Conservation (phyloP, 106 monocot genomes). For the Phalaenopsis equestris region DNA sequence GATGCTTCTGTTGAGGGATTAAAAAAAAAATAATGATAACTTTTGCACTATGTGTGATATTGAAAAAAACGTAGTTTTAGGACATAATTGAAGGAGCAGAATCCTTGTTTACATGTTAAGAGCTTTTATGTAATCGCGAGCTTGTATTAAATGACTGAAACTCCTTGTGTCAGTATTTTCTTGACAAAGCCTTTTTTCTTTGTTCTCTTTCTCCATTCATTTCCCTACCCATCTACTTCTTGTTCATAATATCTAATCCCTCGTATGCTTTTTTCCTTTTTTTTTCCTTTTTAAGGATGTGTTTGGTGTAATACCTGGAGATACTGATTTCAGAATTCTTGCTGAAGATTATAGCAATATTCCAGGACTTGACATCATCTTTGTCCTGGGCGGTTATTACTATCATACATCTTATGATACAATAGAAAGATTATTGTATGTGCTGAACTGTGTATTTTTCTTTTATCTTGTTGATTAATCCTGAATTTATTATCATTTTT, state of each 20-base stretch:
- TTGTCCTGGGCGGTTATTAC: slow-evolving; percentile 95
- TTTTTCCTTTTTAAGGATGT: slow-evolving; percentile 51
- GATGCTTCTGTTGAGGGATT: not conserved
- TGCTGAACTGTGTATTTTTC: slow-evolving; percentile 17
- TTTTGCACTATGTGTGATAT: not conserved
- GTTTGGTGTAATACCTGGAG: slow-evolving; percentile 94
- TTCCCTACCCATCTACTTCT: not conserved
- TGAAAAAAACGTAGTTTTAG: not conserved
- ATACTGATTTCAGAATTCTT: slow-evolving; percentile 98
- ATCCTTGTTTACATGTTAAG: not conserved
- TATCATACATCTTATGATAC: slow-evolving; percentile 97
- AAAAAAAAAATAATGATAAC: not conserved
- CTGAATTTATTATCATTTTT: not conserved
- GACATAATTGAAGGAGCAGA: not conserved
- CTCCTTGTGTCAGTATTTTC: not conserved
- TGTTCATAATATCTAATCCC: not conserved
- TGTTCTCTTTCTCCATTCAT: not conserved
- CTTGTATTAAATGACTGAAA: not conserved
- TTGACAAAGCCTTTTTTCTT: not conserved
- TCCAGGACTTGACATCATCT: slow-evolving; percentile 99
- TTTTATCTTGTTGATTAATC: slow-evolving; percentile 6
- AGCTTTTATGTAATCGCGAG: not conserved
- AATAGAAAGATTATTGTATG: slow-evolving; percentile 87
- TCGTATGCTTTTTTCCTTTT: not conserved
- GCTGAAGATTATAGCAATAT: slow-evolving; percentile 81